Evolutionary conservation across 257 asterid genomes (phyloP).

Genomic region (Schizonepeta tenuifolia): DNA sequence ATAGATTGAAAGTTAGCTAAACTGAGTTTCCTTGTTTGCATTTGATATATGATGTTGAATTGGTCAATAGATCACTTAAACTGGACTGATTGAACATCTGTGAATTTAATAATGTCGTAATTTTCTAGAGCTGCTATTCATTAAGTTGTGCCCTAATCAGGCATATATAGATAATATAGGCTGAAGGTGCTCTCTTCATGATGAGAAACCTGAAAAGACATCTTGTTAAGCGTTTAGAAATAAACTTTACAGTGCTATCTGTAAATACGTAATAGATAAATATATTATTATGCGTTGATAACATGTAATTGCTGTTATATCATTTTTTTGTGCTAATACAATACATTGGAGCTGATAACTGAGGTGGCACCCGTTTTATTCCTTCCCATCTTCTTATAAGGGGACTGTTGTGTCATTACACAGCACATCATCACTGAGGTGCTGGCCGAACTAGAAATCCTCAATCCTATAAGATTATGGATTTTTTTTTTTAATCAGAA

Average conservation of each 20-base stretch:
- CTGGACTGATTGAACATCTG: background rate
- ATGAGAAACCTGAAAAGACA: constrained; percentile 6
- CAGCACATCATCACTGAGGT: background rate
- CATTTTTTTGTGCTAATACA: background rate
- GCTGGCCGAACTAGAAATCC: background rate
- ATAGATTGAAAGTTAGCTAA: too few species aligned
- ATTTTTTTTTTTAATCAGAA: background rate
- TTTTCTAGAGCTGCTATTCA: background rate
- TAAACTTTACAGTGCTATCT: background rate
- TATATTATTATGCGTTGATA: background rate
- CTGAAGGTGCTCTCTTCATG: background rate
- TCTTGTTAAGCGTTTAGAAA: background rate
- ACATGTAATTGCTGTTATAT: background rate
- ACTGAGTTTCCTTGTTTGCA: background rate
- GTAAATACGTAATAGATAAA: background rate
- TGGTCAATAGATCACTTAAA: constrained; percentile 9
- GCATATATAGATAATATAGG: background rate
- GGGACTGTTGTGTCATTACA: background rate
- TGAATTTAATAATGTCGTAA: background rate
- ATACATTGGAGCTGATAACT: background rate
- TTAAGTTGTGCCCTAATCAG: background rate
- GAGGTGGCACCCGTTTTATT: background rate
- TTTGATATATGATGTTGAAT: background rate
- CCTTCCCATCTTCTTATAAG: background rate
- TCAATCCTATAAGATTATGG: background rate